Evolutionary conservation across 2,329 filamentous ascomycete species (phyloP).

Genomic region (Ceratocystis alfenasii): DNA sequence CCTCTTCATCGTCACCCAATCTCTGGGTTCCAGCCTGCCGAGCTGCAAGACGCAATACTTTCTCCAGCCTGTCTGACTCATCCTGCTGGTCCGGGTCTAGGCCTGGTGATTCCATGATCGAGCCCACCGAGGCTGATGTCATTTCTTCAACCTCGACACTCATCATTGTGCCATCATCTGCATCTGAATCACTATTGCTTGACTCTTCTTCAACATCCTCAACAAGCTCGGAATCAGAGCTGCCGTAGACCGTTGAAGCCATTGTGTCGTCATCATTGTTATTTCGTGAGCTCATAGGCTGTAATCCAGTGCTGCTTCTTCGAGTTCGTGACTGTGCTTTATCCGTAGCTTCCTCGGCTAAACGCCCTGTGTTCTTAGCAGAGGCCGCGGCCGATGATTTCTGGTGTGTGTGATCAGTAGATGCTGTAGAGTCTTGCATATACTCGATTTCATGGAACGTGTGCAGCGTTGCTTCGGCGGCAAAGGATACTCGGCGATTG

Average conservation of each 20-base stretch:
- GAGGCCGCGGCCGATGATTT: slow-evolving; percentile 25
- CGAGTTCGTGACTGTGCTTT: slow-evolving; percentile 30
- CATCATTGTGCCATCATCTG: slow-evolving; percentile 69
- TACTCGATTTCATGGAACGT: slow-evolving; percentile 94
- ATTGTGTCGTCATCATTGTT: slow-evolving; percentile 54
- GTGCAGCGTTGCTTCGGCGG: slow-evolving; percentile 90
- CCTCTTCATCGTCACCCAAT: slow-evolving; percentile 38
- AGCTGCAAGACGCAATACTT: slow-evolving; percentile 63
- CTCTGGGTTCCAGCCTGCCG: slow-evolving; percentile 61
- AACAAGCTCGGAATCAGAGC: slow-evolving; percentile 40
- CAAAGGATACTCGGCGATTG: slow-evolving; percentile 89
- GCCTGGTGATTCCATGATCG: slow-evolving; percentile 46
- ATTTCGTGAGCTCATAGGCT: slow-evolving; percentile 49
- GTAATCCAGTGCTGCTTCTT: slow-evolving; percentile 47
- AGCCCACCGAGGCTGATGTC: slow-evolving; percentile 55
- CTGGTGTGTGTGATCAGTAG: slow-evolving; percentile 62
- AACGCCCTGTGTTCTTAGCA: background rate
- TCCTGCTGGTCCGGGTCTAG: slow-evolving; percentile 33
- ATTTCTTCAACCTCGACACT: slow-evolving; percentile 69
- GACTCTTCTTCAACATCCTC: slow-evolving; percentile 44
- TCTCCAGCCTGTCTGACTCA: slow-evolving; percentile 62
- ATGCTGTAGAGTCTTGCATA: slow-evolving; percentile 72
- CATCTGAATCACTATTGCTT: slow-evolving; percentile 44
- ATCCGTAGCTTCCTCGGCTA: slow-evolving; percentile 30
- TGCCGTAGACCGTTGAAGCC: slow-evolving; percentile 67